These are phyloP conservation scores for Exophiala aquamarina DNA, from an alignment of 2,329 filamentous ascomycete genomes.

Conservation along the genomic window DNA sequence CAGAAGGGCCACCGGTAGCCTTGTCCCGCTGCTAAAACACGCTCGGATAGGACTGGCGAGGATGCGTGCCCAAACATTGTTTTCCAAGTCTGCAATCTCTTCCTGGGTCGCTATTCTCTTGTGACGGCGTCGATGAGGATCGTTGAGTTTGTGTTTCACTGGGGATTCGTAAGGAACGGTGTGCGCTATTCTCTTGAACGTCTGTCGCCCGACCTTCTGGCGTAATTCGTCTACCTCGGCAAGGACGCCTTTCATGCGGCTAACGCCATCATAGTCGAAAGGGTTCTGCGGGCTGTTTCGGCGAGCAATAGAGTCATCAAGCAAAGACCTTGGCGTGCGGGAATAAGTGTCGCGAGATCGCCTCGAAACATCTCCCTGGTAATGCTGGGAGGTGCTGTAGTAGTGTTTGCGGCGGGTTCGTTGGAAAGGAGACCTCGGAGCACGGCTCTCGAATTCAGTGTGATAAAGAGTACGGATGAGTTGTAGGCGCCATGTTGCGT, in stretches of 20 bases:
- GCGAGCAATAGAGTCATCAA: neutral
- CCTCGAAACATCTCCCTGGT: no score
- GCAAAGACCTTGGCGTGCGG: no score
- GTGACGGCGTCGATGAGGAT: neutral
- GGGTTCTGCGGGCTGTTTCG: neutral
- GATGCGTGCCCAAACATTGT: conserved; percentile 27
- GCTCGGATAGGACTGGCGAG: conserved; percentile 21
- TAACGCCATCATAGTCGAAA: neutral
- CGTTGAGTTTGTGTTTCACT: conserved; percentile 1
- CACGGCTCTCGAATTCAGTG: neutral
- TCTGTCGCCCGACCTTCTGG: no score
- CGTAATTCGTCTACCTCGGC: no score
- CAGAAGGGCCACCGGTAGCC: conserved; percentile 20
- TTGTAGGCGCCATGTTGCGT: conserved; percentile 23
- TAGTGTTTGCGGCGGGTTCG: no score
- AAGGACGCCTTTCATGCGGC: neutral
- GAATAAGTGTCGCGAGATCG: no score
- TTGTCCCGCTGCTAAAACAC: conserved; percentile 20
- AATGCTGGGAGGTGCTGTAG: no score
- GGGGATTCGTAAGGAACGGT: conserved; percentile 12
- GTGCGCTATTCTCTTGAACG: no score
- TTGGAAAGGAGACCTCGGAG: neutral
- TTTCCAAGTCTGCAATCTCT: conserved; percentile 13
- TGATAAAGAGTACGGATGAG: conserved; percentile 12
- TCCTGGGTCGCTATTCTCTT: conserved; percentile 8